Base-by-base conservation (phyloP, 345 rosid genomes). In the Raphanus sativus region DNA sequence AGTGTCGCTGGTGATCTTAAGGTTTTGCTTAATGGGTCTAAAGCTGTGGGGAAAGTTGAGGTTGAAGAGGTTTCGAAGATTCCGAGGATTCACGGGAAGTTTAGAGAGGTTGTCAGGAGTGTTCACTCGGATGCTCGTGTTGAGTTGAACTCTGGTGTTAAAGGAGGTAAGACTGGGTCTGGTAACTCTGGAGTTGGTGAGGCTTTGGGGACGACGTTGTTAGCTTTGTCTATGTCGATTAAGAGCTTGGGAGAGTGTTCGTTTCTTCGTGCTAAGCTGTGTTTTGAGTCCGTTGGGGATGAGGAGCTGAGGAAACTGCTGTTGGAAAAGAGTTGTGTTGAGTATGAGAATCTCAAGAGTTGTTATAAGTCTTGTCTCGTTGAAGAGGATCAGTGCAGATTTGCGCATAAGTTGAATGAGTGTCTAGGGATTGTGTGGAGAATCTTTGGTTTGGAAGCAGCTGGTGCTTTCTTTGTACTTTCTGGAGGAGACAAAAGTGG, bases 1-100 rank as follows among this genome's bases (percentile, higher is more conserved):
- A 85, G 77, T 52, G 96, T 90, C 24, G 90, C 97, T 9, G 82
- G 87, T 73, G 99, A 92, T 76, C 75, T 90, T 77, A 89, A 84
- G 81, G 87, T 88, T 65, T 80, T 92, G 84, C 88, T 91, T 3
- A 88, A 83, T 61, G 91, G 97, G 26, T 95, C 93, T 55, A 89
- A 89, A 84, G 69, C 85, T 75, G 88, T 80, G 30, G 89, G 89
- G 4, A 83, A 84, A 58, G 33, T 60, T 11, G 69, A 81, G 40
- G 74, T 29, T 11, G 83, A 85, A 32, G 84, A 81, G n/a, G 65
- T 94, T 77, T 77, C 82, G 7, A 76, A 83, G 36, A 86, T 86
- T 65, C 91, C 88, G 3, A 74, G 82, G 70, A 72, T 84, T 52
- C 85, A 85, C 68, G 98, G 94, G 28, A 84, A 82, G 17, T 77